Evolutionary conservation across 495 filamentous ascomycete species (phyloP), one percentile per base, ranked within the genome.

Genomic region (Penicillium alfredii): DNA sequence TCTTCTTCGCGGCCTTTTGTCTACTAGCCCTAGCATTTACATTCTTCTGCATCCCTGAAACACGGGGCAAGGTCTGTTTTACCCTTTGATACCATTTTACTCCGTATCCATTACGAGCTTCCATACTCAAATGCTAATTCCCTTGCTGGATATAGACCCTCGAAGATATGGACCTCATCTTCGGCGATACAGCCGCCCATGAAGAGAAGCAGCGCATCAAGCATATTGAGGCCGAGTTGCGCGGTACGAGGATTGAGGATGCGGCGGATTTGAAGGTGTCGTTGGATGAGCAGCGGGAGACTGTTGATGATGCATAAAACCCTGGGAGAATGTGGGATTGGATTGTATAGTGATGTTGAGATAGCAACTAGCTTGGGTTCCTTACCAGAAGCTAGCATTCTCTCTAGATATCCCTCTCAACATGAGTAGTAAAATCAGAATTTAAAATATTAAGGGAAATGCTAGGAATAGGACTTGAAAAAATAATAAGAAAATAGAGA

Each of bases 1-100:
- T 88, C 40, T 73, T 90, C 49, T 90, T 90, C 48, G 85, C 82
- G 0, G 45, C 80, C 5, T 64, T 88, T 35, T 85, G 78, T 40
- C 77, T 79, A 36, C 44, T 81, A 5, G 84, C 81, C 53, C 73
- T 57, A 32, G 72, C 28, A 48, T 80, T 77, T 42, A 71, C 72
- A 11, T 65, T 56, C 63, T 75, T 81, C 47, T 73, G 61, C 12
- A 71, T 83, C 6, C 80, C 78, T 1, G 81, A 84, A 60, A 84
- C 79, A 0, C 71, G 71, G 1, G 64, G 61, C 30, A 66, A 66
- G 61, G 60, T 64, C 30, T 9, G 31, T 16, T 13, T 12, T 0
- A 4, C 18, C 8, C 8, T 8, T 8, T 22, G 19, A 8, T 13
- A 18, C 17, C 9, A 39, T 38, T n/a, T 15, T 12, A 1, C 6